phyloP scores from a whole-genome alignment of 306 rosid species.

The Senna tora region DNA sequence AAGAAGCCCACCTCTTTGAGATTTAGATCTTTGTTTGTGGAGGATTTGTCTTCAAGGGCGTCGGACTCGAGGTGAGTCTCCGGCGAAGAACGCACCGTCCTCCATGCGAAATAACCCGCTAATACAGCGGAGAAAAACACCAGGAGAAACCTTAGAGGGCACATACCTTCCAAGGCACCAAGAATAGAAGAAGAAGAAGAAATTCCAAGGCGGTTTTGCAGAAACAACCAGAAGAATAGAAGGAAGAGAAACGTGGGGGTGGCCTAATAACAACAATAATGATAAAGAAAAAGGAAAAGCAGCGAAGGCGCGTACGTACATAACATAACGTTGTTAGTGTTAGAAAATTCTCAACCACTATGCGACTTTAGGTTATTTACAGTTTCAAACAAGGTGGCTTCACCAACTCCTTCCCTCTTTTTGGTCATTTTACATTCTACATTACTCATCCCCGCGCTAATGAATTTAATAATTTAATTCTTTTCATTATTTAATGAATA shows the following conservation, averaged over 20 bases:
- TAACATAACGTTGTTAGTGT: neutral
- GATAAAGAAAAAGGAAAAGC: neutral
- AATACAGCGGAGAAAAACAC: conserved; percentile 77
- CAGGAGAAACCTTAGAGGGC: conserved; percentile 77
- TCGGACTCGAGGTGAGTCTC: conserved; percentile 28
- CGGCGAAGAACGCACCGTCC: conserved; percentile 51
- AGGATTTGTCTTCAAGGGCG: conserved; percentile 29
- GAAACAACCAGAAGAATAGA: neutral
- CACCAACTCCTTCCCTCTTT: conserved; percentile 25
- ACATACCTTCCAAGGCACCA: conserved; percentile 44
- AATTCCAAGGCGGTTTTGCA: conserved; percentile 10
- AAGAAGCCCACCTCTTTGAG: conserved; percentile 44
- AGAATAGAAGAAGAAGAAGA: neutral
- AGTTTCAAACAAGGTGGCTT: conserved; percentile 37
- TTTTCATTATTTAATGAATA: too few species aligned
- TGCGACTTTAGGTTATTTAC: conserved; percentile 32
- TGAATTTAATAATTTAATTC: too few species aligned
- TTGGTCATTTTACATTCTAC: neutral
- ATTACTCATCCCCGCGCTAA: neutral
- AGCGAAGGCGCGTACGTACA: conserved; percentile 35
- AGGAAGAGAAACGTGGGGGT: conserved; percentile 23
- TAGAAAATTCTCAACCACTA: conserved; percentile 39
- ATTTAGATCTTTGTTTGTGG: conserved; percentile 35
- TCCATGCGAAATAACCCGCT: conserved; percentile 77
- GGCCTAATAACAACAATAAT: neutral